These are phyloP conservation scores for Diplodia sapinea DNA, from an alignment of 2,329 filamentous ascomycete species.

Conservation along the genomic window DNA sequence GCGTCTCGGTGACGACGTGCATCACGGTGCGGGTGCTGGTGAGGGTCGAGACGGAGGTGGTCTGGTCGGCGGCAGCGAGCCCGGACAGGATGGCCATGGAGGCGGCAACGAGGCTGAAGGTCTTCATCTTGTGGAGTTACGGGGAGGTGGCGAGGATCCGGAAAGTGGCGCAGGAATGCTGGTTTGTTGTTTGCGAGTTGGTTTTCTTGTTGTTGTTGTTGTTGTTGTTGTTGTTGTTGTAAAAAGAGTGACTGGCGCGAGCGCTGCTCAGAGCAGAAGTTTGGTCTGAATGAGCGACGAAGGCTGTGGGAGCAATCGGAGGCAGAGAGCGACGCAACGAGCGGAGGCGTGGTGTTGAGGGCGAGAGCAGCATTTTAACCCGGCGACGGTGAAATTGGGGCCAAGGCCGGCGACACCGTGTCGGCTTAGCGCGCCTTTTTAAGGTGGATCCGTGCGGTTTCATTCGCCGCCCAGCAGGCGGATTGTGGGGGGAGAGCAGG, in stretches of 20 bases:
- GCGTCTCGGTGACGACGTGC: slow-evolving; percentile 47
- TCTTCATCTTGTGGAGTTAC: slow-evolving; percentile 34
- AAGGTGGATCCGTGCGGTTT: slow-evolving; percentile 24
- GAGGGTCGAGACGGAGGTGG: slow-evolving; percentile 26
- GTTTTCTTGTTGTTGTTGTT: slow-evolving; percentile 1
- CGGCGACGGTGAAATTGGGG: slow-evolving; percentile 22
- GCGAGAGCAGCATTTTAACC: slow-evolving; percentile 17
- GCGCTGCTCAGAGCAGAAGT: slow-evolving; percentile 28
- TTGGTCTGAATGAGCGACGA: slow-evolving; percentile 27
- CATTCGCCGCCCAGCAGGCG: slow-evolving; percentile 11
- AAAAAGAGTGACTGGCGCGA: slow-evolving; percentile 27
- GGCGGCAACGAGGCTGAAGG: slow-evolving; percentile 44
- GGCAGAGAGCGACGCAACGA: slow-evolving; percentile 24
- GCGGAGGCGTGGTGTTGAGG: slow-evolving; percentile 27
- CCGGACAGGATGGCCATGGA: slow-evolving; percentile 45
- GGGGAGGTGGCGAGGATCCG: neutral
- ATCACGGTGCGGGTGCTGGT: slow-evolving; percentile 41
- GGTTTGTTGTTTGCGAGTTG: neutral
- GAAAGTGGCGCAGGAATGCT: neutral
- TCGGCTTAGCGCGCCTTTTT: slow-evolving; percentile 18
- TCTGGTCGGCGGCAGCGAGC: slow-evolving; percentile 46
- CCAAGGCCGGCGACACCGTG: slow-evolving; percentile 16
- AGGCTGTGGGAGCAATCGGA: neutral
- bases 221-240: slow-evolving; percentile 4
- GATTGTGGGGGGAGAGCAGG: slow-evolving; percentile 22